Conservation (phyloP, 2,329 filamentous ascomycete genomes). For the Cercospora beticola region DNA sequence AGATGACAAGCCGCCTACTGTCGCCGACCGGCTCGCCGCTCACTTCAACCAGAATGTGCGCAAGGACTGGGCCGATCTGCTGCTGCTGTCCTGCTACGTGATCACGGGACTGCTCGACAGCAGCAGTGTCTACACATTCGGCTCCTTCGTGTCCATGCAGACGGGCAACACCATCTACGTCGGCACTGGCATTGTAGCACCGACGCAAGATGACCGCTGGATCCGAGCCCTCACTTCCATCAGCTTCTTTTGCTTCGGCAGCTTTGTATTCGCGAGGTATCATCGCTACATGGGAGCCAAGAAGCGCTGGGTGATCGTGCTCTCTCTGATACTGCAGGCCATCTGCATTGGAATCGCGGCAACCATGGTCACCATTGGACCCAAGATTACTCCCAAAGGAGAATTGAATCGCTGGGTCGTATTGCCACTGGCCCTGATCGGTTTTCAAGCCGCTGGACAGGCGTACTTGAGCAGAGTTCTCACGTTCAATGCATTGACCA, state of each 20-base stretch:
- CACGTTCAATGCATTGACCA: conserved; percentile 69
- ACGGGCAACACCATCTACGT: conserved; percentile 79
- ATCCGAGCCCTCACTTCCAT: conserved; percentile 72
- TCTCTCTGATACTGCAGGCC: conserved; percentile 44
- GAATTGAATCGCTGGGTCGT: conserved; percentile 48
- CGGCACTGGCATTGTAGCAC: conserved; percentile 65
- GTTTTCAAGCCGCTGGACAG: conserved; percentile 76
- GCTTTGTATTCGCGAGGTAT: conserved; percentile 67
- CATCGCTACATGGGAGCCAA: conserved; percentile 63
- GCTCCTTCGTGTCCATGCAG: conserved; percentile 81
- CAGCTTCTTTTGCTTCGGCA: conserved; percentile 68
- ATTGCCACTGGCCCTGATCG: conserved; percentile 66
- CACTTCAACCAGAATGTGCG: conserved; percentile 53
- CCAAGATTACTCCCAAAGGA: conserved; percentile 21
- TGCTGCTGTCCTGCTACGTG: conserved; percentile 70
- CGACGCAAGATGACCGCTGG: conserved; percentile 57
- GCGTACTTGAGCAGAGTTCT: conserved; percentile 72
- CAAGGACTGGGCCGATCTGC: conserved; percentile 64
- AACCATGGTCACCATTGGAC: conserved; percentile 45
- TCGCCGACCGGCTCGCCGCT: conserved; percentile 14
- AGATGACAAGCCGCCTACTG: conserved; percentile 1
- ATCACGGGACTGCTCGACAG: conserved; percentile 78
- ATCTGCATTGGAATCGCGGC: conserved; percentile 43
- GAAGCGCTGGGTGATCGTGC: conserved; percentile 63
- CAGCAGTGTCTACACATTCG: conserved; percentile 73